These are phyloP conservation scores for Aspergillus sp. DNA, from an alignment of 2,329 filamentous ascomycete species.

Conservation along the genomic window DNA sequence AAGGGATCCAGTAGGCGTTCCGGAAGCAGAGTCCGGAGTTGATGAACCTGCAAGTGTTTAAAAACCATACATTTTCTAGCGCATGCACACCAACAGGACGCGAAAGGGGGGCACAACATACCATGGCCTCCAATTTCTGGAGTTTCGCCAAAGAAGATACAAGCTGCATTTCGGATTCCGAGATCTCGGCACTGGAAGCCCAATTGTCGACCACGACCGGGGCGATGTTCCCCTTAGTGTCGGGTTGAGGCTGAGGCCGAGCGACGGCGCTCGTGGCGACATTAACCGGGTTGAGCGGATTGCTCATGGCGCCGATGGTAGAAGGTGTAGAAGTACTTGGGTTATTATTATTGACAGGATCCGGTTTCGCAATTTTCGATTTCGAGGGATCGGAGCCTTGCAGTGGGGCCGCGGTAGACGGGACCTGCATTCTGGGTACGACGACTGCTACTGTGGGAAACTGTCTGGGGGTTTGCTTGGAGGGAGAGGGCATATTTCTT, in stretches of 20 bases:
- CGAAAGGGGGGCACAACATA: conserved; percentile 4
- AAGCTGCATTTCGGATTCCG: conserved; percentile 38
- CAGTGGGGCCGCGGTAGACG: neutral
- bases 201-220: neutral
- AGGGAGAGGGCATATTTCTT: conserved; percentile 7
- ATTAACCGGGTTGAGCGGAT: neutral
- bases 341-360: conserved; percentile 1
- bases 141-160: conserved; percentile 42
- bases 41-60: conserved; percentile 36
- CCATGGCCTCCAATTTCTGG: conserved; percentile 39
- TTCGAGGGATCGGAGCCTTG: neutral
- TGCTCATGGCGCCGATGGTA: neutral
- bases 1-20: conserved; percentile 41
- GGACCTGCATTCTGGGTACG: conserved; percentile 18
- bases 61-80: conserved; percentile 8
- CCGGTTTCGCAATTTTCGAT: neutral
- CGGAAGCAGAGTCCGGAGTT: conserved; percentile 43
- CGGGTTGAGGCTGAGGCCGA: neutral
- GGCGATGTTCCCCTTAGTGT: neutral
- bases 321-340: neutral
- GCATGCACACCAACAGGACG: neutral
- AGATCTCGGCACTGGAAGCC: conserved; percentile 12
- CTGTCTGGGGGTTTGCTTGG: neutral
- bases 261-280: neutral
- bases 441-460: conserved; percentile 13